Percentiles rank a stretch among this genome's conserved stretches.
phyloP scores from a whole-genome alignment of 768 basidiomycete genomes.

The Mycena epipterygia region DNA sequence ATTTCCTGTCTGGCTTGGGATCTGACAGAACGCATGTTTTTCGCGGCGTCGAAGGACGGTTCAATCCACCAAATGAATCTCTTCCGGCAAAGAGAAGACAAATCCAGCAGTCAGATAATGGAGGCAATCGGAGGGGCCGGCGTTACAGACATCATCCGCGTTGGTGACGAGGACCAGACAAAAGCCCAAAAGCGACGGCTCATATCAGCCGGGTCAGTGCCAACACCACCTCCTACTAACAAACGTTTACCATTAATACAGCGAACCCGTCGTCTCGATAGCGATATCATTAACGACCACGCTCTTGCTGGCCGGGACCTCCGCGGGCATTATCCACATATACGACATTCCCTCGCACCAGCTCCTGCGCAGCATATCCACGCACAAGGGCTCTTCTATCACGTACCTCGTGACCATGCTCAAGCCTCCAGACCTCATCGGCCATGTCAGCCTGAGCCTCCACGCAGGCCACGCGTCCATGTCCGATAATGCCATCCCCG shows the following conservation, averaged over 20 bases:
- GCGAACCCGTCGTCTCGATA: slow-evolving; percentile 80
- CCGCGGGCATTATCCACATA: slow-evolving; percentile 77
- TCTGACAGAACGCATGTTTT: slow-evolving; percentile 88
- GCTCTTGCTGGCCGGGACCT: slow-evolving; percentile 86
- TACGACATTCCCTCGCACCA: slow-evolving; percentile 95
- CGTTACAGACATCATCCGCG: slow-evolving; percentile 74
- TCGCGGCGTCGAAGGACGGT: slow-evolving; percentile 84
- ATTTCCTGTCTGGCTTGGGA: slow-evolving; percentile 84
- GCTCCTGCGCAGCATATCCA: slow-evolving; percentile 82
- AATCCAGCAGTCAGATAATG: slow-evolving; percentile 61
- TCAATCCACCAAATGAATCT: slow-evolving; percentile 86
- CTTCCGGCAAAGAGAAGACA: slow-evolving; percentile 73
- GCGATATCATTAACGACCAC: slow-evolving; percentile 84
- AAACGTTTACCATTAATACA: slow-evolving; percentile 45
- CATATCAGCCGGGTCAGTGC: slow-evolving; percentile 77
- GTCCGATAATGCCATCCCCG: slow-evolving; percentile 72
- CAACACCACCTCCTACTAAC: slow-evolving; percentile 19
- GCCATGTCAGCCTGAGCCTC: slow-evolving; percentile 76
- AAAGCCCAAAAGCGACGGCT: slow-evolving; percentile 66
- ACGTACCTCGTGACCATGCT: slow-evolving; percentile 84
- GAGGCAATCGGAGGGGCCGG: slow-evolving; percentile 87
- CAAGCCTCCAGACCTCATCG: slow-evolving; percentile 89
- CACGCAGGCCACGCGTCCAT: slow-evolving; percentile 54
- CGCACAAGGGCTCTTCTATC: slow-evolving; percentile 77
- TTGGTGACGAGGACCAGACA: slow-evolving; percentile 65